A percentile compares a stretch with the other conserved stretches of the same genome.
Conservation (phyloP, 345 rosid species). For the Noccaea caerulescens region DNA sequence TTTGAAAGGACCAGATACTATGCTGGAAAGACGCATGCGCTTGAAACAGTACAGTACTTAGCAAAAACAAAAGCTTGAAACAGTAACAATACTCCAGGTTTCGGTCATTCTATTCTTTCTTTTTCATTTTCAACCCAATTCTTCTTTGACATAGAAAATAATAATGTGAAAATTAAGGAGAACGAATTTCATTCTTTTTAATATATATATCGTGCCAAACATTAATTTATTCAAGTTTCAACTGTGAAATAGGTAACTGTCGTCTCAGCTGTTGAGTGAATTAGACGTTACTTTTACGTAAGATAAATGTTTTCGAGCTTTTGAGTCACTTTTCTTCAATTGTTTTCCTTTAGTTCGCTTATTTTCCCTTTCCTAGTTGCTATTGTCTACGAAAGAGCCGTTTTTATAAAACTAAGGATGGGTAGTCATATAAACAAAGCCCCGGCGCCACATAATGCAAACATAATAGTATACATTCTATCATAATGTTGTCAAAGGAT, state of each 20-base stretch:
- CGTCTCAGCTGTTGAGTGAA: conserved; percentile 38
- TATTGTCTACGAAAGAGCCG: conserved; percentile 13
- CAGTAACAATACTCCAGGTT: not conserved
- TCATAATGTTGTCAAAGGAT: no score
- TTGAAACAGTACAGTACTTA: not conserved
- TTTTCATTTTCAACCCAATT: not conserved
- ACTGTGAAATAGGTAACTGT: conserved; percentile 37
- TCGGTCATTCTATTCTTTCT: not conserved
- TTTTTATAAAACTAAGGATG: not conserved
- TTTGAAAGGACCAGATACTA: conserved; percentile 27
- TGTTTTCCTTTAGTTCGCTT: not conserved
- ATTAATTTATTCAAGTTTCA: not conserved
- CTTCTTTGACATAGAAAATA: not conserved
- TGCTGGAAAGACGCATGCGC: conserved; percentile 26
- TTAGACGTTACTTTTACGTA: conserved; percentile 39
- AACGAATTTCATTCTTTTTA: not conserved
- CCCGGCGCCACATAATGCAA: no score
- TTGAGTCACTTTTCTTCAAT: not conserved
- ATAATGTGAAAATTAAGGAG: not conserved
- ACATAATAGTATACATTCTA: no score
- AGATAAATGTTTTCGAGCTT: not conserved
- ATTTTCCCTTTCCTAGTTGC: not conserved
- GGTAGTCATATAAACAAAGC: not conserved
- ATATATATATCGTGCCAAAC: not conserved
- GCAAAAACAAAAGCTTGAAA: no score